Base-by-base conservation (phyloP, 2,329 filamentous ascomycete genomes). In the Cytospora mali region DNA sequence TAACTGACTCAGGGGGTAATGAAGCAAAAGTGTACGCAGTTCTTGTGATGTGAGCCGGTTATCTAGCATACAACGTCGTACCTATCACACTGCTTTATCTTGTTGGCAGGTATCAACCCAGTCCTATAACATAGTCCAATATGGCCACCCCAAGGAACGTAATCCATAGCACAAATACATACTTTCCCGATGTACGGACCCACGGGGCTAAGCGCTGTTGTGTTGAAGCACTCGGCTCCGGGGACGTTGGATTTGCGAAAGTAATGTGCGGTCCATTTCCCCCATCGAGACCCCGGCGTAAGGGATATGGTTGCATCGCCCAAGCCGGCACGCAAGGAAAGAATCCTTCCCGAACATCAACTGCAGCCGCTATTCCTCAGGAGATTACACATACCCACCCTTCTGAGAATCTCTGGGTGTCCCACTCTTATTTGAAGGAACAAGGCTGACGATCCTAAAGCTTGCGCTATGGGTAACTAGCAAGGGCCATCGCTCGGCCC, bases 301-400 rank as follows among this genome's bases (percentile, higher is more conserved):
- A 46, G 57, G 57, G 57, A 21, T 28, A 27, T 50, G 59, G n/a
- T 35, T 57, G 53, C 59, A 56, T 54, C n/a, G 49, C 42, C 31
- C 57, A 27, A 53, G 33, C 48, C 23, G 29, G 11, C 27, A 2
- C 50, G 42, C 52, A 50, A 51, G 53, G 53, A 18, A 51, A 48
- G 53, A 62, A 62, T 62, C 59, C 59, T 62, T 57, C 59, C 59
- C 52, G 59, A 46, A 42, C 53, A 35, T 39, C 21, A n/a, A 39
- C 5, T 21, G 51, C 46, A 18, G 46, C 23, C 21, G 50, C 59
- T 51, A 53, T 53, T 53, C 39, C 13, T 52, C 49, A 49, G 21
- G 31, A 13, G 49, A 51, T 48, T 49, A 59, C 49, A 35, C 57
- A 46, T 49, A 31, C 35, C 18, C 42, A 31, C 33, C 31, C 33